These are phyloP conservation scores for Agrocybe chaxingu DNA, from an alignment of 768 basidiomycete genomes.

Conservation along the genomic window DNA sequence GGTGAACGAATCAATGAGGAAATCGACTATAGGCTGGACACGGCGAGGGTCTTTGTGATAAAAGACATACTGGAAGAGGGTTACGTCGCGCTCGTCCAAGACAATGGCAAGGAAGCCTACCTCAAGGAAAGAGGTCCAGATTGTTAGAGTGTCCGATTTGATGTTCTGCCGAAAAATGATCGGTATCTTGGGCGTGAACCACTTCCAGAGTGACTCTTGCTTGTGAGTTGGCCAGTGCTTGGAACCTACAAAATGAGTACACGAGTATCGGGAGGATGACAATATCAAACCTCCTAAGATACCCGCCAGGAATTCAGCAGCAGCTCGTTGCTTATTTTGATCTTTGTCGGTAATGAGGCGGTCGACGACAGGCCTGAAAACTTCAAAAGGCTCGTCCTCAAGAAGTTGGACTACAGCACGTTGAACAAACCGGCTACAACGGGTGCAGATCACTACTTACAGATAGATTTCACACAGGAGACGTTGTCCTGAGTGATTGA, in stretches of 20 bases:
- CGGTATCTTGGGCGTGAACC: constrained; percentile 69
- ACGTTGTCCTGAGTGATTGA: constrained; percentile 65
- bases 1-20: constrained; percentile 60
- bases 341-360: constrained; percentile 65
- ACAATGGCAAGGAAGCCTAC: constrained; percentile 30
- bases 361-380: constrained; percentile 59
- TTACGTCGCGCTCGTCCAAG: not conserved
- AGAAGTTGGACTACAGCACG: constrained; percentile 63
- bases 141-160: constrained; percentile 75
- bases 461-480: constrained; percentile 72
- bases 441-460: constrained; percentile 33
- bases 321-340: constrained; percentile 85
- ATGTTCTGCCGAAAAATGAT: constrained; percentile 67
- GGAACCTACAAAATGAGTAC: constrained; percentile 44
- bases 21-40: constrained; percentile 75
- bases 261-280: not conserved
- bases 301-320: constrained; percentile 80
- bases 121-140: constrained; percentile 81
- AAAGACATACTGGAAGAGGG: constrained; percentile 59
- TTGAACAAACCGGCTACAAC: not conserved
- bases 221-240: constrained; percentile 84
- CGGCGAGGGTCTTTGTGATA: constrained; percentile 81
- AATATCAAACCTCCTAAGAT: constrained; percentile 50
- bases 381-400: constrained; percentile 68
- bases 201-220: constrained; percentile 71